Percentiles rank a stretch among this genome's conserved stretches.
Conservation (phyloP, 2,329 filamentous ascomycete species). For the Alternaria ethzedia region DNA sequence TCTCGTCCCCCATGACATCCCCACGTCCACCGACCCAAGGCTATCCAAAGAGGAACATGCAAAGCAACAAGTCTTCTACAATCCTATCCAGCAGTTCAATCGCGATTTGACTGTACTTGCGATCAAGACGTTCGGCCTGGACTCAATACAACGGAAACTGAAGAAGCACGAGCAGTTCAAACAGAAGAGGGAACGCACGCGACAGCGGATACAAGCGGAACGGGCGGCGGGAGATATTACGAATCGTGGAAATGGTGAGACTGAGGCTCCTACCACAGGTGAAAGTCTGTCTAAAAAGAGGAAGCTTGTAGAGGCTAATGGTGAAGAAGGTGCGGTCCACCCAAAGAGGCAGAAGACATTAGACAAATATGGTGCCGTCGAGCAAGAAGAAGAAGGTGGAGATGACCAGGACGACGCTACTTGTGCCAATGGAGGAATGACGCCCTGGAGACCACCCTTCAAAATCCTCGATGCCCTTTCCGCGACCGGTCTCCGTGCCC, state of each 20-base stretch:
- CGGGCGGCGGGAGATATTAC: constrained; percentile 6
- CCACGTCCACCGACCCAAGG: constrained; percentile 57
- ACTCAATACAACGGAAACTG: constrained; percentile 59
- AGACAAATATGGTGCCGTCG: constrained; percentile 18
- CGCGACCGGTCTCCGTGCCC: constrained; percentile 86
- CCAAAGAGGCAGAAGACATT: constrained; percentile 36
- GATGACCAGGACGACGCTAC: not conserved
- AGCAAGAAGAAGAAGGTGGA: constrained; percentile 6
- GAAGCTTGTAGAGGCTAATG: constrained; percentile 27
- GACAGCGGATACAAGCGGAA: constrained; percentile 22
- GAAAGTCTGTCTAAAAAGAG: constrained; percentile 30
- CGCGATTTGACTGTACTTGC: constrained; percentile 91
- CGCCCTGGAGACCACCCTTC: constrained; percentile 35
- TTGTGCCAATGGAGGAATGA: constrained; percentile 10
- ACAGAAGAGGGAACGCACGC: constrained; percentile 34
- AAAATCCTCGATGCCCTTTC: constrained; percentile 93
- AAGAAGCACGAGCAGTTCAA: constrained; percentile 53
- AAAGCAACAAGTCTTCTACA: constrained; percentile 90
- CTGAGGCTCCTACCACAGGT: not conserved
- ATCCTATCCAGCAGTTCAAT: constrained; percentile 99
- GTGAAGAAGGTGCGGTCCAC: constrained; percentile 16
- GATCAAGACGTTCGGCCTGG: constrained; percentile 86
- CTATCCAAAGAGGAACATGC: constrained; percentile 58
- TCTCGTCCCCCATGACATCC: constrained; percentile 63
- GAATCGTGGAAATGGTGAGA: not conserved